A percentile compares a stretch with the other conserved stretches of the same genome.
Conservation (phyloP, 345 rosid genomes). For the Theobroma cacao region DNA sequence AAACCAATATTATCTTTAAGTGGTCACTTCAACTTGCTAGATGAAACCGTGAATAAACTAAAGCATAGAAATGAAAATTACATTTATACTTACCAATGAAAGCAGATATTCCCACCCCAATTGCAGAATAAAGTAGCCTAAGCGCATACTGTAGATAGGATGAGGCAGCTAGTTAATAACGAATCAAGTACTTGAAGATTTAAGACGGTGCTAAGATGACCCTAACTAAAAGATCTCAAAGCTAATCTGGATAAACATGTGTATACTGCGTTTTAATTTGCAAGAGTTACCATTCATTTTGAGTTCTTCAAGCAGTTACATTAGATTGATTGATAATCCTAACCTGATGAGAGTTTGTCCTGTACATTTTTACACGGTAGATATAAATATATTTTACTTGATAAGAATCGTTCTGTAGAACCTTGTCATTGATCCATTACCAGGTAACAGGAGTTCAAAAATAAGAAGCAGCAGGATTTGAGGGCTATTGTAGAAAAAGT, state of each 20-base stretch:
- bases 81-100: slow-evolving; percentile 31
- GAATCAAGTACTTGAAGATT: background rate
- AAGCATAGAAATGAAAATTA: background rate
- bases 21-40: background rate
- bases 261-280: background rate
- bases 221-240: background rate
- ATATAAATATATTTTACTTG: background rate
- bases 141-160: slow-evolving; percentile 36
- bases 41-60: background rate
- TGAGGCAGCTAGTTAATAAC: background rate
- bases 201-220: background rate
- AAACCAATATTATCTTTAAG: background rate
- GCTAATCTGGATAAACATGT: background rate
- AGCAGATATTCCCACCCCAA: slow-evolving; percentile 42
- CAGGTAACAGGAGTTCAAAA: too few species aligned
- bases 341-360: background rate
- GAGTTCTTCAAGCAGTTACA: background rate
- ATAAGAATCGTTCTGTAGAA: background rate
- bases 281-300: background rate
- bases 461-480: too few species aligned
- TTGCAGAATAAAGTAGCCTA: slow-evolving; percentile 35
- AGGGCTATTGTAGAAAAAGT: too few species aligned
- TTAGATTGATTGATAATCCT: background rate
- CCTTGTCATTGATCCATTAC: too few species aligned
- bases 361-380: background rate